phyloP scores from a whole-genome alignment of 2,329 filamentous ascomycete species.

The Cercospora sp. region DNA sequence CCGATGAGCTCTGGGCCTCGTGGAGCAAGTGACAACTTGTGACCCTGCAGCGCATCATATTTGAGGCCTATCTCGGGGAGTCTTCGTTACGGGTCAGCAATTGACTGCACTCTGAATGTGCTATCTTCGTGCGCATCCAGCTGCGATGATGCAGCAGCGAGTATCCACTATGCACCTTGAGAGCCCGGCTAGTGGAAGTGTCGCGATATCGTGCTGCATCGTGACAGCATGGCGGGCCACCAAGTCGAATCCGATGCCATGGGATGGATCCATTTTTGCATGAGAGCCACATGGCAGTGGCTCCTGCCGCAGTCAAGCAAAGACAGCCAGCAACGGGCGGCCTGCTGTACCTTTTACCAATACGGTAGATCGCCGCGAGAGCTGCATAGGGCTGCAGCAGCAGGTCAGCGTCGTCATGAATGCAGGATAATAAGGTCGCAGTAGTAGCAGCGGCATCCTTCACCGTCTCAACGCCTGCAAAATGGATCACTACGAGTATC shows the following conservation, averaged over 20 bases:
- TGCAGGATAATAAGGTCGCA: constrained; percentile 9
- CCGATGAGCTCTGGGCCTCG: neutral
- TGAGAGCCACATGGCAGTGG: constrained; percentile 7
- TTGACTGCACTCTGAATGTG: neutral
- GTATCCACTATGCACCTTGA: neutral
- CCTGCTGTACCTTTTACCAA: neutral
- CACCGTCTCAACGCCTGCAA: constrained; percentile 14
- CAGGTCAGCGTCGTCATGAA: constrained; percentile 10
- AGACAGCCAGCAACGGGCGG: neutral
- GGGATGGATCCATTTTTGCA: neutral
- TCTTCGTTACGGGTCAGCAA: neutral
- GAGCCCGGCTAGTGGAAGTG: neutral
- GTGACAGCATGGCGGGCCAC: neutral
- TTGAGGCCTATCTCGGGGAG: neutral
- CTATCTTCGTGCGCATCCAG: neutral
- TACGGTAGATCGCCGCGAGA: constrained; percentile 2
- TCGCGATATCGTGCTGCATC: neutral
- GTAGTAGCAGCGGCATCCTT: constrained; percentile 22
- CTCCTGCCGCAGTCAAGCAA: constrained; percentile 11
- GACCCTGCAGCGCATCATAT: neutral
- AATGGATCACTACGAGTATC: neutral
- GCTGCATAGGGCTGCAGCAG: constrained; percentile 22
- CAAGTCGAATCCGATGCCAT: neutral
- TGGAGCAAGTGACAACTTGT: neutral
- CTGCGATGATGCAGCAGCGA: neutral